A percentile compares a stretch with the other conserved stretches of the same genome.
Conservation (phyloP, 768 basidiomycete species). For the Panus rudis region DNA sequence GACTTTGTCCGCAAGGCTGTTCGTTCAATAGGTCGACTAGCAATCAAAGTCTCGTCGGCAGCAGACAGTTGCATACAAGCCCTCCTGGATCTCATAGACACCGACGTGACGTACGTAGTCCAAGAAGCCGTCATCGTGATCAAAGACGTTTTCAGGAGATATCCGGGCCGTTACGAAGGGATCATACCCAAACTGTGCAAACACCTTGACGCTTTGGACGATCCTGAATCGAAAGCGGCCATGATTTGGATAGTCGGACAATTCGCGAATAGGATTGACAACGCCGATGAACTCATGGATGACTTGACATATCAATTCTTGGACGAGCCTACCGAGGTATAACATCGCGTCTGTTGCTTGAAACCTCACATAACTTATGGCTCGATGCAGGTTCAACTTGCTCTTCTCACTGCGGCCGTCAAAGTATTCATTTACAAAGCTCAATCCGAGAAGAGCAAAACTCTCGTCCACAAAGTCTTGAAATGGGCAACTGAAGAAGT, state of each 20-base stretch:
- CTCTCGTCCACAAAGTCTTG: slow-evolving; percentile 88
- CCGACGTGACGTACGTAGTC: slow-evolving; percentile 92
- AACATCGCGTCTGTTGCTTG: slow-evolving; percentile 17
- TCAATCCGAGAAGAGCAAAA: slow-evolving; percentile 75
- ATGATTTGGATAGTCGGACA: slow-evolving; percentile 99
- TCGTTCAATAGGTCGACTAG: slow-evolving; percentile 93
- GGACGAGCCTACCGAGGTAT: slow-evolving; percentile 92
- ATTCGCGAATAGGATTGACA: slow-evolving; percentile 92
- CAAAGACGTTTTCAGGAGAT: slow-evolving; percentile 95
- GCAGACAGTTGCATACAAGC: slow-evolving; percentile 88
- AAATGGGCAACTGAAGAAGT: slow-evolving; percentile 98
- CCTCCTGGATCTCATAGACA: slow-evolving; percentile 80
- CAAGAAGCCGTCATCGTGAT: slow-evolving; percentile 97
- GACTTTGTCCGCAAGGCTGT: slow-evolving; percentile 98
- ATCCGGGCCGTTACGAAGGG: slow-evolving; percentile 94
- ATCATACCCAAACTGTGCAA: slow-evolving; percentile 92
- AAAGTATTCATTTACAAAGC: slow-evolving; percentile 93
- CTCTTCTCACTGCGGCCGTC: slow-evolving; percentile 88
- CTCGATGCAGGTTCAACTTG: slow-evolving; percentile 77
- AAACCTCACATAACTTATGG: neutral
- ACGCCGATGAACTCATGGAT: slow-evolving; percentile 91
- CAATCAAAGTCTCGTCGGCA: slow-evolving; percentile 90
- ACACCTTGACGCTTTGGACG: slow-evolving; percentile 86
- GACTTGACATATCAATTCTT: slow-evolving; percentile 83
- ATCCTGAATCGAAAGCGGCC: slow-evolving; percentile 93